These are phyloP conservation scores for Chrysosporium keratinophilum DNA, from an alignment of 2,329 filamentous ascomycete genomes.

Conservation along the genomic window DNA sequence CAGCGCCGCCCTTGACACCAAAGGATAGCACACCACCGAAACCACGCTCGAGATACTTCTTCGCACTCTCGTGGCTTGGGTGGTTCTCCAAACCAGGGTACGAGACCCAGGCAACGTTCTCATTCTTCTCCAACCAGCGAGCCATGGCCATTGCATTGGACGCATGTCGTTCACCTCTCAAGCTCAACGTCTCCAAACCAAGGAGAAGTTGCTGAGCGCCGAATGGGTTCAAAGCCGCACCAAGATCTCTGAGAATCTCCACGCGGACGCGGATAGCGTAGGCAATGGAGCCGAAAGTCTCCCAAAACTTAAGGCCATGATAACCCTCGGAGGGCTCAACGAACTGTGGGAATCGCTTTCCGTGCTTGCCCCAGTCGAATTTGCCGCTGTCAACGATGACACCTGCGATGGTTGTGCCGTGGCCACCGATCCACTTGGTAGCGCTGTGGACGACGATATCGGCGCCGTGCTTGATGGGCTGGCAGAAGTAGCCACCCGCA, in stretches of 20 bases:
- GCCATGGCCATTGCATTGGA: slow-evolving; percentile 72
- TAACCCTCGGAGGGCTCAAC: slow-evolving; percentile 79
- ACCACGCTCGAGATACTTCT: slow-evolving; percentile 75
- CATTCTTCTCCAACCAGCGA: slow-evolving; percentile 69
- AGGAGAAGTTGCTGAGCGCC: slow-evolving; percentile 84
- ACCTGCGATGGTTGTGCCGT: slow-evolving; percentile 84
- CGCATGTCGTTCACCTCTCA: slow-evolving; percentile 78
- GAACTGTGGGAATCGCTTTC: slow-evolving; percentile 81
- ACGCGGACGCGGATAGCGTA: slow-evolving; percentile 81
- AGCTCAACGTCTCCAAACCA: slow-evolving; percentile 77
- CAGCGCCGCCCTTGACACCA: slow-evolving; percentile 78
- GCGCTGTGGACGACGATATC: slow-evolving; percentile 92
- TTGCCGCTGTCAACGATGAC: slow-evolving; percentile 80
- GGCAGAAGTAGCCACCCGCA: slow-evolving; percentile 77
- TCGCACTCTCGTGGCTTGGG: slow-evolving; percentile 65
- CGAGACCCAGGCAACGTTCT: slow-evolving; percentile 82
- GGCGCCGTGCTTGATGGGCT: slow-evolving; percentile 79
- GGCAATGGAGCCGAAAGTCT: slow-evolving; percentile 72
- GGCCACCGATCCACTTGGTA: slow-evolving; percentile 94
- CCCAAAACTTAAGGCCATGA: slow-evolving; percentile 89
- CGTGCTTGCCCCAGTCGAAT: slow-evolving; percentile 86
- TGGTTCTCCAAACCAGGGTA: slow-evolving; percentile 84
- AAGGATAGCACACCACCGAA: slow-evolving; percentile 89
- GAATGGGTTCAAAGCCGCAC: slow-evolving; percentile 75
- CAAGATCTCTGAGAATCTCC: slow-evolving; percentile 81